Evolutionary conservation across 148 eudicot species (phyloP).

Genomic region (Chenopodium album): DNA sequence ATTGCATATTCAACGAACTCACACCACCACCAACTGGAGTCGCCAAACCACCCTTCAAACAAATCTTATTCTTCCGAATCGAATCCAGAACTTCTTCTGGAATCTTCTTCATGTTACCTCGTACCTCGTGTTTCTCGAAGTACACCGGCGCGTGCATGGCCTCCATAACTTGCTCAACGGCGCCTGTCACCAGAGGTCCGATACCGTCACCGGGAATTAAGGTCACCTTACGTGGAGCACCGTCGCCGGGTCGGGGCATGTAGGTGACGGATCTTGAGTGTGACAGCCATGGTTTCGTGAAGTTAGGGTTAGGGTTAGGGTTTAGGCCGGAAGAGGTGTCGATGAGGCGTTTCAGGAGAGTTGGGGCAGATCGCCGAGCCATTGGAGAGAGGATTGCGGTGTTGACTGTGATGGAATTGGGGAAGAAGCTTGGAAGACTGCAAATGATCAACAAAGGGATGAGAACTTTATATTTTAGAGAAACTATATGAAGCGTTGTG

Average conservation of each 20-base stretch:
- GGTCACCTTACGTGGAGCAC: conserved; percentile 56
- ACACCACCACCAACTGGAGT: conserved; percentile 87
- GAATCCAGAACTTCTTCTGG: conserved; percentile 61
- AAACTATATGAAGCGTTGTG: too few species aligned
- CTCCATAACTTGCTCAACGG: conserved; percentile 67
- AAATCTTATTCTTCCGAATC: conserved; percentile 59
- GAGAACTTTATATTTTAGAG: too few species aligned
- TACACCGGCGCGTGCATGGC: conserved; percentile 84
- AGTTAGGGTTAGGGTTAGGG: background rate
- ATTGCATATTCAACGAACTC: conserved; percentile 59
- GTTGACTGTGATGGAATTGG: background rate
- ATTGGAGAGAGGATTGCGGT: background rate
- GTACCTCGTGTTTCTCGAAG: conserved; percentile 69
- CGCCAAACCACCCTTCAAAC: conserved; percentile 64
- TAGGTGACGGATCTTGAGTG: conserved; percentile 53
- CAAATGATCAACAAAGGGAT: too few species aligned
- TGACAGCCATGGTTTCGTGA: background rate
- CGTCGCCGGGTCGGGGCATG: conserved; percentile 96
- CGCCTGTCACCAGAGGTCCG: conserved; percentile 81
- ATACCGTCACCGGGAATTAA: conserved; percentile 83
- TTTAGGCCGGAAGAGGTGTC: background rate
- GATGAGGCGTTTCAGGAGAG: background rate
- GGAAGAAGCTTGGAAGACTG: background rate
- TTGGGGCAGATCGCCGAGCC: conserved; percentile 1
- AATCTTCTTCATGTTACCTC: conserved; percentile 61